Base-by-base conservation (phyloP, 2,329 filamentous ascomycete genomes). In the Emericellopsis atlantica region DNA sequence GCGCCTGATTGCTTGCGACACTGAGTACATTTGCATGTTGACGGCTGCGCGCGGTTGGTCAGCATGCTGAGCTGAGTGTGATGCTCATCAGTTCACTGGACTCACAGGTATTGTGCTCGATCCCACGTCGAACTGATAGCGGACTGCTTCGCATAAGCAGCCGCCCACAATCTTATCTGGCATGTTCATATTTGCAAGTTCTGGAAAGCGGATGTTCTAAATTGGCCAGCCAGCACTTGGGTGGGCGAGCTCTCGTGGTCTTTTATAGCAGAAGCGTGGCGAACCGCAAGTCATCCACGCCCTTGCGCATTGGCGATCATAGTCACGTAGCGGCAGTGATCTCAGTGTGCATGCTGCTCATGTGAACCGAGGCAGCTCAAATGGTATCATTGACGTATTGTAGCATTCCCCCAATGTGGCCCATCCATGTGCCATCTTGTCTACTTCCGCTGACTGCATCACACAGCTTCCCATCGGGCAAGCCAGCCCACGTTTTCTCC, bases 401-500 rank as follows among this genome's bases (percentile, higher is more conserved):
- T 12, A 12, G 26, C 26, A 21, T 21, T 21, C 5, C 18, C 18
- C 18, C 5, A 5, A 5, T 21, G 18, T 21, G 18, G 18, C 5
- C 18, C 18, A 21, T 21, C 18, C 18, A n/a, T n/a, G n/a, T n/a
- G 18, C 18, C 18, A 21, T 21, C 18, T 21, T 21, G 18, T 21
- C 3, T 3, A 21, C n/a, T 21, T 21, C 18, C 18, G 4, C 18
- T 21, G 18, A 21, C 18, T 21, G 18, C 26, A 12, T 29, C 51
- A 80, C 31, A 79, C 62, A 49, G 79, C 54, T 50, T 90, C 81
- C 89, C 89, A 95, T 48, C 65, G 67, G 3, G 78, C 90, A 48
- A 96, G 59, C 63, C 89, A 81, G 3, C 86, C 90, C 5, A 92
- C 65, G 29, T 67, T 78, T 60, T 88, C 79, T 1, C 92, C 92